Evolutionary conservation across 23 red algal species (phyloP).

Genomic region (Cyanidiococcus yangmingshanensis): DNA sequence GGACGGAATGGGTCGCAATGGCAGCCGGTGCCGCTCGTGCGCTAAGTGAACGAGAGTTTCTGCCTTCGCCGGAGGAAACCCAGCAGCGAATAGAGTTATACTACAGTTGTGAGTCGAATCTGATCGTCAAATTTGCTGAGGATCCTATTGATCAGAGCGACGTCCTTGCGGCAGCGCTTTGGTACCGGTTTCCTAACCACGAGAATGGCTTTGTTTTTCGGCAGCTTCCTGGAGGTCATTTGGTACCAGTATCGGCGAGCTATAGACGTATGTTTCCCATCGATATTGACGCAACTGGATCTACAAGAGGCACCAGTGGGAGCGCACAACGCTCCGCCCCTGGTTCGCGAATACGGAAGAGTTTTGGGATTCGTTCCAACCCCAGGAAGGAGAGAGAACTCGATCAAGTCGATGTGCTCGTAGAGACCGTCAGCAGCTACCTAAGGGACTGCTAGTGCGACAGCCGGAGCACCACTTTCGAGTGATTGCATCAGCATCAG

Average conservation of each 20-base stretch:
- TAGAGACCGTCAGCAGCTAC: too few species aligned
- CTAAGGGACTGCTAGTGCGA: too few species aligned
- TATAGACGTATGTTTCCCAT: neutral
- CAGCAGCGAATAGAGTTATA: constrained; percentile 19
- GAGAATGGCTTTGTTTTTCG: constrained; percentile 26
- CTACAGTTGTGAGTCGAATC: constrained; percentile 35
- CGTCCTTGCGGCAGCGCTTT: constrained; percentile 29
- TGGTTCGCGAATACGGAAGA: too few species aligned
- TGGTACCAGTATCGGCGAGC: constrained; percentile 31
- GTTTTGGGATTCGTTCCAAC: too few species aligned
- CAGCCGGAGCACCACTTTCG: too few species aligned
- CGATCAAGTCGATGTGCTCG: neutral
- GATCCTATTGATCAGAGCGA: constrained; percentile 48
- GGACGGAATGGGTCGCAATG: constrained; percentile 16
- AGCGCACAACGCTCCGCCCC: too few species aligned
- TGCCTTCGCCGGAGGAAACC: constrained; percentile 38
- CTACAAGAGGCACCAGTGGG: too few species aligned
- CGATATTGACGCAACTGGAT: too few species aligned
- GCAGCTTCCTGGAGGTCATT: constrained; percentile 45
- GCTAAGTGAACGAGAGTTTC: constrained; percentile 36
- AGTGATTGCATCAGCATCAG: too few species aligned
- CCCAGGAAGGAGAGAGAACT: too few species aligned
- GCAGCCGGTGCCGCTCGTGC: constrained; percentile 15
- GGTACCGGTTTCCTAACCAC: constrained; percentile 19
- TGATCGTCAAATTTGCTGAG: constrained; percentile 46